These are phyloP conservation scores for Rhytidhysteron rufulum DNA, from an alignment of 2,329 filamentous ascomycete species.

Conservation along the genomic window DNA sequence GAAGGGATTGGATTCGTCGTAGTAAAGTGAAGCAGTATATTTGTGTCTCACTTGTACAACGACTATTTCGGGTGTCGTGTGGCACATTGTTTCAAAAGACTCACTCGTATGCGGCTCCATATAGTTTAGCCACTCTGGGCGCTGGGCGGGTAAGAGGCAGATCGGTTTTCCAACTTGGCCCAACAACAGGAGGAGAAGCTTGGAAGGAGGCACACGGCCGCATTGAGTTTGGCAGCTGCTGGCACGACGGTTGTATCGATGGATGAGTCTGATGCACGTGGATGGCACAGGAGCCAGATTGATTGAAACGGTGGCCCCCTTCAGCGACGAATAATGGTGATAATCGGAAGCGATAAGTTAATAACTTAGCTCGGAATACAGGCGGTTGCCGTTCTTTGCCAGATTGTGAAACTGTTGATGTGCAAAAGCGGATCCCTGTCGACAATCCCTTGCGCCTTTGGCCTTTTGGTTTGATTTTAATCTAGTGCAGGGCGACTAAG, in stretches of 20 bases:
- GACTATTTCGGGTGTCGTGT: constrained; percentile 7
- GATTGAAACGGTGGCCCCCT: constrained; percentile 6
- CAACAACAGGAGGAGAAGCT: neutral
- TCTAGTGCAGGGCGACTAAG: constrained; percentile 10
- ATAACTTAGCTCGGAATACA: too few relatives aligned
- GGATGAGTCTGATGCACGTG: neutral
- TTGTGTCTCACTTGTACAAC: constrained; percentile 26
- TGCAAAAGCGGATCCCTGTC: constrained; percentile 8
- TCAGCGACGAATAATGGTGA: constrained; percentile 8
- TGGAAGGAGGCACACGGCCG: constrained; percentile 6
- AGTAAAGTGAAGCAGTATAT: constrained; percentile 48
- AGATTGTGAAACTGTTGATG: constrained; percentile 14
- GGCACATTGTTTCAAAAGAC: constrained; percentile 21
- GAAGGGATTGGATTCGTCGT: constrained; percentile 57
- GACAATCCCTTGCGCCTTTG: constrained; percentile 10
- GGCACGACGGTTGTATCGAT: constrained; percentile 14
- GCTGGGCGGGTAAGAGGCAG: constrained; percentile 1
- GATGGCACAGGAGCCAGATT: neutral
- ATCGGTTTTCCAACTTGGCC: too few relatives aligned
- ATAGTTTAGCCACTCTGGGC: too few relatives aligned
- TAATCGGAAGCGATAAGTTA: too few relatives aligned
- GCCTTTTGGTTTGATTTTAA: too few relatives aligned
- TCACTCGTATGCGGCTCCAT: constrained; percentile 5
- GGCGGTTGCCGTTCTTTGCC: constrained; percentile 6
- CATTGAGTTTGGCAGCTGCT: constrained; percentile 8